A percentile compares a stretch with the other conserved stretches of the same genome.
These are phyloP conservation scores for Aspergillus fumigatiaffinis DNA, from an alignment of 2,329 filamentous ascomycete species.

Conservation along the genomic window DNA sequence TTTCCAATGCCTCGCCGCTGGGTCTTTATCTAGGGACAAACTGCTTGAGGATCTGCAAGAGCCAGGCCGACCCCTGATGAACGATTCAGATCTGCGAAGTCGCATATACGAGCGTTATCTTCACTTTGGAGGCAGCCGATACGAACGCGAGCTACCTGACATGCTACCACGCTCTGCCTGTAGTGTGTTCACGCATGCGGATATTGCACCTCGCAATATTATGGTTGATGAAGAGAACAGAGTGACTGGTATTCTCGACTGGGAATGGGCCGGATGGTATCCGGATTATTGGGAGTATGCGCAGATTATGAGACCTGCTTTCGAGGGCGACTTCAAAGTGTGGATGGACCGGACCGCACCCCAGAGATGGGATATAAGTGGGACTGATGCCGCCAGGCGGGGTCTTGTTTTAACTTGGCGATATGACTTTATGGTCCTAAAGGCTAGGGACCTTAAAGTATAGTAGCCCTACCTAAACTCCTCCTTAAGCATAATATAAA, in stretches of 20 bases:
- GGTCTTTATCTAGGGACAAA: conserved; percentile 17
- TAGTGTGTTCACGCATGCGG: conserved; percentile 31
- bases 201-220: conserved; percentile 33
- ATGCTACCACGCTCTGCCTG: conserved; percentile 24
- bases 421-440: no score
- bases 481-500: no score
- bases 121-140: conserved; percentile 17
- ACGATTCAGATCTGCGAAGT: conserved; percentile 15
- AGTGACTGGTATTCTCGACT: conserved; percentile 38
- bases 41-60: conserved; percentile 21
- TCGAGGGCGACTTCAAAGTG: conserved; percentile 20
- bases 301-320: conserved; percentile 26
- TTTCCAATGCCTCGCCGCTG: conserved; percentile 22
- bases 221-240: conserved; percentile 21
- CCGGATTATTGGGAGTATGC: no score
- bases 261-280: conserved; percentile 40
- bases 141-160: conserved; percentile 16
- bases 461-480: no score
- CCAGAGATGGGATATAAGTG: conserved; percentile 24
- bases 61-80: conserved; percentile 17
- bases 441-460: no score
- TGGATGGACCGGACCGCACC: conserved; percentile 28
- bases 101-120: conserved; percentile 25
- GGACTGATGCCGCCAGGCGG: conserved; percentile 21
- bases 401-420: no score